These are phyloP conservation scores for Phytopythium mirpurense DNA, from an alignment of 352 stramenopile genomes.

Conservation along the genomic window DNA sequence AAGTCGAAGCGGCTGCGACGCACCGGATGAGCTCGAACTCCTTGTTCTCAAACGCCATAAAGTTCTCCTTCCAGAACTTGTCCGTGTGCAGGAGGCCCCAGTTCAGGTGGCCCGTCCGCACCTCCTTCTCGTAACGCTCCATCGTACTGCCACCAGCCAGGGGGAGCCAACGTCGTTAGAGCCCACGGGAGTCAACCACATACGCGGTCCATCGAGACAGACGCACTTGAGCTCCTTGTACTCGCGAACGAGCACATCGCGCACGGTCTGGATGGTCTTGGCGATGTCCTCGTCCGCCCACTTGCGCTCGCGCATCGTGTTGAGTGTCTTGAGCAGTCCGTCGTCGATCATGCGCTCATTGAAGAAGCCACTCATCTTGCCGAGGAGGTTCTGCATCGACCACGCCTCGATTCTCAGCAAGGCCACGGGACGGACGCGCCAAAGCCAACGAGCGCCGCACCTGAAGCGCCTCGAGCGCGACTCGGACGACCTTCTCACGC, in stretches of 20 bases:
- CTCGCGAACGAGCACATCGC: constrained; percentile 78
- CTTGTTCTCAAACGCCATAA: constrained; percentile 94
- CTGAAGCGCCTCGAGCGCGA: constrained; percentile 91
- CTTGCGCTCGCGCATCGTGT: constrained; percentile 91
- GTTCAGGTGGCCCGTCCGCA: constrained; percentile 91
- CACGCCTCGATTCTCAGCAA: neutral
- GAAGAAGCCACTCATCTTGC: constrained; percentile 77
- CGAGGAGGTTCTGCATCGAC: constrained; percentile 58
- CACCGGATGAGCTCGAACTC: constrained; percentile 93
- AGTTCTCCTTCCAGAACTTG: constrained; percentile 99
- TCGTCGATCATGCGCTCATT: constrained; percentile 96
- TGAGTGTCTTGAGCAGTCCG: constrained; percentile 93
- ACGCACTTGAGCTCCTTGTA: constrained; percentile 88
- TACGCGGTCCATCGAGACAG: neutral
- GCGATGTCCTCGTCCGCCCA: constrained; percentile 95
- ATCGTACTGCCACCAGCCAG: constrained; percentile 71
- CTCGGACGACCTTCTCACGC: constrained; percentile 96
- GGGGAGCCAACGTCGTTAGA: neutral
- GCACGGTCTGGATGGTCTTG: constrained; percentile 72
- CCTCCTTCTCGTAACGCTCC: constrained; percentile 96
- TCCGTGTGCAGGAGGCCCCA: constrained; percentile 97
- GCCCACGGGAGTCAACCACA: neutral
- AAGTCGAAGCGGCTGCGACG: constrained; percentile 7
- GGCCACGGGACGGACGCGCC: neutral
- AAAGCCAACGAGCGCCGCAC: constrained; percentile 14